phyloP scores from a whole-genome alignment of 352 stramenopile genomes.

The Blastocystis sp. region DNA sequence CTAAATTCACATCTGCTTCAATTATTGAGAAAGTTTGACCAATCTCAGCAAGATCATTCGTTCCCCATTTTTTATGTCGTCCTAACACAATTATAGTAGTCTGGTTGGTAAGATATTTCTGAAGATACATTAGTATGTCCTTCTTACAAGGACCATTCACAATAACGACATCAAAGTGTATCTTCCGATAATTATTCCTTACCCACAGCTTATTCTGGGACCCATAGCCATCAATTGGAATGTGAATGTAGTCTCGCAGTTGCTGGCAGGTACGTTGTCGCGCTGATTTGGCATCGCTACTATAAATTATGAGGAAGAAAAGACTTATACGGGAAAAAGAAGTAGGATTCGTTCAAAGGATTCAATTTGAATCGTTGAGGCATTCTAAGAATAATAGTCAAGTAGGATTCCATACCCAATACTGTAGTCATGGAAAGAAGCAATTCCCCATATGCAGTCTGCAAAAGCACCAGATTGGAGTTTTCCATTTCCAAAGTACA shows the following conservation, averaged over 20 bases:
- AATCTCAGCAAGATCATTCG: not conserved
- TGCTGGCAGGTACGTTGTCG: slow-evolving; percentile 9
- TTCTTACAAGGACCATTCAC: slow-evolving; percentile 26
- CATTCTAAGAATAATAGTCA: not conserved
- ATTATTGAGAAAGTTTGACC: not conserved
- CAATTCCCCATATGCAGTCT: not conserved
- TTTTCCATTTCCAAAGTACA: slow-evolving; percentile 49
- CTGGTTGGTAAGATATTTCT: not conserved
- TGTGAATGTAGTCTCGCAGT: slow-evolving; percentile 31
- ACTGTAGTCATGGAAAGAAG: slow-evolving; percentile 51
- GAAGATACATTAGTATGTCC: not conserved
- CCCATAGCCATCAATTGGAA: slow-evolving; percentile 20
- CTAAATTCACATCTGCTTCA: not conserved
- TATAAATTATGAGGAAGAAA: not conserved
- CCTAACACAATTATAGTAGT: slow-evolving; percentile 18
- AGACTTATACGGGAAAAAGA: slow-evolving; percentile 17
- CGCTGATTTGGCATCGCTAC: not conserved
- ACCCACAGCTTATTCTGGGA: not conserved
- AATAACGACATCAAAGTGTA: slow-evolving; percentile 18
- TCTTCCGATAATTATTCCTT: not conserved
- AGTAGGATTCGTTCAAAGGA: slow-evolving; percentile 48
- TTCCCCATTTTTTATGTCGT: not conserved
- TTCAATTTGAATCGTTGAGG: slow-evolving; percentile 46
- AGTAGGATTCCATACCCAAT: not conserved
- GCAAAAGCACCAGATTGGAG: not conserved